Evolutionary conservation across 2,329 filamentous ascomycete species (phyloP).

Genomic region (Emmonsiellopsis sp.): DNA sequence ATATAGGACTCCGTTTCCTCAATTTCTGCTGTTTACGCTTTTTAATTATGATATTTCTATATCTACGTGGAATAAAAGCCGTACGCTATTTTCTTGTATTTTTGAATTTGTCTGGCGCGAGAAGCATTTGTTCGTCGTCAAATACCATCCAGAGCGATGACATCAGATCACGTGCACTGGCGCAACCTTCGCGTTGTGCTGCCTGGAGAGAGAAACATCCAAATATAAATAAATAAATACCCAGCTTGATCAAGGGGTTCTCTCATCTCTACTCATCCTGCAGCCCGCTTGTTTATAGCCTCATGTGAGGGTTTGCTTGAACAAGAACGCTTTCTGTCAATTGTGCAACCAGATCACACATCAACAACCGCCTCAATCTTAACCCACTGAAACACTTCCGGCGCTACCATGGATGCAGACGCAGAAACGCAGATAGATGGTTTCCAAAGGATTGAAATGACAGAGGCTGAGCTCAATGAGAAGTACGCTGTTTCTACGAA

Average conservation of each 20-base stretch:
- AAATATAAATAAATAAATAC: not conserved
- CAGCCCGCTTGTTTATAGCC: too few relatives aligned
- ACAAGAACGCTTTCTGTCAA: not conserved
- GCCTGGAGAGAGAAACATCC: constrained; percentile 3
- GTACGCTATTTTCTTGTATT: too few relatives aligned
- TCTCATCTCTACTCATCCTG: not conserved
- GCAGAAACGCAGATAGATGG: not conserved
- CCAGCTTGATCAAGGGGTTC: not conserved
- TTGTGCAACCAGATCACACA: not conserved
- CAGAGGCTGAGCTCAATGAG: constrained; percentile 40
- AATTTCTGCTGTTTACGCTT: too few relatives aligned
- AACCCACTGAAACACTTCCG: too few relatives aligned
- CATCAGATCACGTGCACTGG: constrained; percentile 8
- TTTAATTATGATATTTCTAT: too few relatives aligned
- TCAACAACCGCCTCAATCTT: not conserved
- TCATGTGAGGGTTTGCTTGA: not conserved
- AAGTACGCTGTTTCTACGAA: constrained; percentile 29
- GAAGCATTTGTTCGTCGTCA: not conserved
- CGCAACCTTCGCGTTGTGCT: constrained; percentile 7
- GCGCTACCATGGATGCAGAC: not conserved
- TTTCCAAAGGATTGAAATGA: constrained; percentile 9
- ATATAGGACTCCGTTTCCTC: too few relatives aligned
- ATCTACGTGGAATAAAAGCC: too few relatives aligned
- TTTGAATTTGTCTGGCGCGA: not conserved
- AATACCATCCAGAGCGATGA: not conserved